Base-by-base conservation (phyloP, 176 grass and related monocot genomes). In the Carex cristatella region DNA sequence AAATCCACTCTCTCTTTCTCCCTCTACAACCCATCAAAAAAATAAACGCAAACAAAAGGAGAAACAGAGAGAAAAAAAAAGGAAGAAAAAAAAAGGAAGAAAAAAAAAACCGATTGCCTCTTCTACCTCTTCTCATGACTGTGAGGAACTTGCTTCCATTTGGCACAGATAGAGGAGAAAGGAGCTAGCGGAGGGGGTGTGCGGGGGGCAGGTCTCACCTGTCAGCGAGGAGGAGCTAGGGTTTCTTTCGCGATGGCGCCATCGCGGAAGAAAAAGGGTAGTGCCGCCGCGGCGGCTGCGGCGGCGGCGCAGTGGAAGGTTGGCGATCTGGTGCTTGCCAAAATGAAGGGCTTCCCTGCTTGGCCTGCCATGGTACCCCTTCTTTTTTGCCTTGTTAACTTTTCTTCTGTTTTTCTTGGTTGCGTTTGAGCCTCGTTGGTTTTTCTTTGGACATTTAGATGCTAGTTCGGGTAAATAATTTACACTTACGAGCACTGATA, bases 311-410 rank as follows among this genome's bases (percentile, higher is more conserved):
- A 92, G 87, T 98, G 93, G 93, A 95, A 95, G 85, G 96, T 98
- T 75, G 96, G 93, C 75, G 96, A 98, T 91, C 96, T 98, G 65
- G 96, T 98, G 66, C 93, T 98, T 72, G 96, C 96, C 78, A 98
- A 98, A 88, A 93, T 98, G 88, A 98, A 93, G 83, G 96, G 96
- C 63, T 98, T 95, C 81, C 96, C 96, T 1, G 89, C 96, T 4
- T 98, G 96, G 96, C 96, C 96, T 40, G 96, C 96, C 85, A 84
- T 92, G 96, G 96, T 98, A 80, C 86, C 65, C 14, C 9, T 72
- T 31, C 72, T 81, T 83, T 83, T 35, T 88, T 70, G 48, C 33
- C 72, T 84, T 88, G 80, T 92, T 86, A 79, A 72, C 40, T 54
- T 19, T 70, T 74, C 42, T 84, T 61, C 62, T 15, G 7, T 27